Evolutionary conservation across 805 yeast species (phyloP), one percentile per base, ranked within the genome.

Genomic region (Trichomonascus vanleenenianus): DNA sequence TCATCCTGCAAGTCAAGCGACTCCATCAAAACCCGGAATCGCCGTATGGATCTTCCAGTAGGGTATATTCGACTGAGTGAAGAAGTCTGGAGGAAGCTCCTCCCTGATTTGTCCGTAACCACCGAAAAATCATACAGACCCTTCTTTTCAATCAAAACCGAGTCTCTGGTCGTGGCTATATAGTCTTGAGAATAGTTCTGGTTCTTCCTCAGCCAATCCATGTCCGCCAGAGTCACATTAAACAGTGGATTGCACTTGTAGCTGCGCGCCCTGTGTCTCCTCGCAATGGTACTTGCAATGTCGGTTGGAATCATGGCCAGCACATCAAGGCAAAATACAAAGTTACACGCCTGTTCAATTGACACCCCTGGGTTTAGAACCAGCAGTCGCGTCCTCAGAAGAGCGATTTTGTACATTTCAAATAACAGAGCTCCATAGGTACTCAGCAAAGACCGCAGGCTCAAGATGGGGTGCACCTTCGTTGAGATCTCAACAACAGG

Each of bases 91-190:
- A 31, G 8, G 18, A 9, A 42, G 41, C 38, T 33, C 20, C 18
- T 31, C 15, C 14, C 30, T 14, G 9, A 30, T 27, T 27, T 4
- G 31, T 30, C 16, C 9, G 46, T 35, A 16, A 38, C 22, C 9
- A 73, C 56, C 1, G 70, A 57, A 34, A 65, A 55, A 55, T 82
- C 86, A 56, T 74, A 81, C 2, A 78, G 52, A 9, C 67, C 64
- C 12, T 56, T 56, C 51, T 79, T 81, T 49, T 72, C 76, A 54
- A 79, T 64, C 30, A 83, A 62, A 19, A 84, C 75, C 38, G 76
- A 81, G 56, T 84, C 94, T 18, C 81, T 74, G 1, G 91, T 80
- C 5, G 77, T 68, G 2, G 81, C 88, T 34, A 81, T 65, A 53
- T 65, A 81, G 1, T 76, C 73, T 12, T 57, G 50, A 31, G 41